Percentiles rank a stretch among this genome's conserved stretches.
Conservation (phyloP, 208 protist genomes). For the Leishmania turanica region DNA sequence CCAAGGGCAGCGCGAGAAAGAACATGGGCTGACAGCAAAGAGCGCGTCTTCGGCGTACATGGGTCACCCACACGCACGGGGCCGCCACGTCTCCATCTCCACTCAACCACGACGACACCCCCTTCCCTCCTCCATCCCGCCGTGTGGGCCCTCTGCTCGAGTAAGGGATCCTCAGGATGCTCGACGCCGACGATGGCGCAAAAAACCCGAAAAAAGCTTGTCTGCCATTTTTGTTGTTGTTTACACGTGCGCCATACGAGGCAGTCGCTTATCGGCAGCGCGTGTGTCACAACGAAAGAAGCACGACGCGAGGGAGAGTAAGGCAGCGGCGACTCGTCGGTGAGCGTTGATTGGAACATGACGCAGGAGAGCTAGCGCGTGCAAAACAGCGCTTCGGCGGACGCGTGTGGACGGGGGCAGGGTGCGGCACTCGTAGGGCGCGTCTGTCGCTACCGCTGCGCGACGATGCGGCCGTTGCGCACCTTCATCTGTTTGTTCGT, state of each 20-base stretch:
- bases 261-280: background rate
- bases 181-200: background rate
- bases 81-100: background rate
- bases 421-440: too few species aligned
- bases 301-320: background rate
- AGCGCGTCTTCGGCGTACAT: background rate
- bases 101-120: background rate
- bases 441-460: conserved; percentile 11
- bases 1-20: background rate
- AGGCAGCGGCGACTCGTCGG: background rate
- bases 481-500: conserved; percentile 31
- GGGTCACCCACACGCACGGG: background rate
- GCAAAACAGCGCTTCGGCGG: background rate
- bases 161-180: background rate
- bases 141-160: background rate
- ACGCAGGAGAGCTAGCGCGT: background rate
- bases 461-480: conserved; percentile 30
- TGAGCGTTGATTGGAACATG: background rate
- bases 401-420: background rate
- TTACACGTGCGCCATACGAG: background rate
- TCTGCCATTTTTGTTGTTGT: background rate
- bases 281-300: too few species aligned
- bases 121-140: background rate
- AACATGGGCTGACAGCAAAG: background rate
- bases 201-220: background rate